Evolutionary conservation across 2,329 filamentous ascomycete genomes (phyloP).

Genomic region (Claviceps digitariae): DNA sequence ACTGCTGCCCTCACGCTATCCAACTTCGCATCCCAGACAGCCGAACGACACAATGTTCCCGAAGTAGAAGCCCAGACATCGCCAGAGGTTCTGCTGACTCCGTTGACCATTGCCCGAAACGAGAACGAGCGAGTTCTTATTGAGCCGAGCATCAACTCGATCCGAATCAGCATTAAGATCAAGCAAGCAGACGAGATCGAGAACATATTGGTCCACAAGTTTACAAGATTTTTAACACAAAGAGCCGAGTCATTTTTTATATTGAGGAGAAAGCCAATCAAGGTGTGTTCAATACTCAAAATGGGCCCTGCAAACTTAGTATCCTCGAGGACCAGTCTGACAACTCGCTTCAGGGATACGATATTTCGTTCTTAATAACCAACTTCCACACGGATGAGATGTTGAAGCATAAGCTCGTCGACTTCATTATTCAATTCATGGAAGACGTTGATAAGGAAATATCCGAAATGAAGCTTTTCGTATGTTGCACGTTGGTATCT

Average conservation of each 20-base stretch:
- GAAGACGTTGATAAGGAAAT: constrained; percentile 99
- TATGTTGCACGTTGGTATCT: constrained; percentile 33
- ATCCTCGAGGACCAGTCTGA: neutral
- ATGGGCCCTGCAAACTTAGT: neutral
- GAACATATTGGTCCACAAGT: constrained; percentile 95
- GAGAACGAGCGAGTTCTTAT: constrained; percentile 95
- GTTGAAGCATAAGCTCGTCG: constrained; percentile 97
- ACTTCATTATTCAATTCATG: constrained; percentile 99
- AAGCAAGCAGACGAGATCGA: constrained; percentile 99
- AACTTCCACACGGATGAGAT: constrained; percentile 99
- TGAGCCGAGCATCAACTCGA: constrained; percentile 92
- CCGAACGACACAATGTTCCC: constrained; percentile 94
- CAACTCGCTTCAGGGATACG: constrained; percentile 57
- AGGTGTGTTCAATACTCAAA: constrained; percentile 41
- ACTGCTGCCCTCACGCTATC: constrained; percentile 79
- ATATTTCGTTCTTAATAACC: constrained; percentile 96
- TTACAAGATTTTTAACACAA: constrained; percentile 91
- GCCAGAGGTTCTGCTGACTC: constrained; percentile 86
- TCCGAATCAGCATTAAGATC: constrained; percentile 95
- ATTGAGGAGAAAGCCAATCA: constrained; percentile 83
- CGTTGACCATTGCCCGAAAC: constrained; percentile 81
- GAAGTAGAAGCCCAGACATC: constrained; percentile 90
- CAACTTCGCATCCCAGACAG: constrained; percentile 94
- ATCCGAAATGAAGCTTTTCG: constrained; percentile 99
- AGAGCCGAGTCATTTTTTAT: constrained; percentile 96